Base-by-base conservation (phyloP, 306 rosid genomes). In the Quercus variabilis region DNA sequence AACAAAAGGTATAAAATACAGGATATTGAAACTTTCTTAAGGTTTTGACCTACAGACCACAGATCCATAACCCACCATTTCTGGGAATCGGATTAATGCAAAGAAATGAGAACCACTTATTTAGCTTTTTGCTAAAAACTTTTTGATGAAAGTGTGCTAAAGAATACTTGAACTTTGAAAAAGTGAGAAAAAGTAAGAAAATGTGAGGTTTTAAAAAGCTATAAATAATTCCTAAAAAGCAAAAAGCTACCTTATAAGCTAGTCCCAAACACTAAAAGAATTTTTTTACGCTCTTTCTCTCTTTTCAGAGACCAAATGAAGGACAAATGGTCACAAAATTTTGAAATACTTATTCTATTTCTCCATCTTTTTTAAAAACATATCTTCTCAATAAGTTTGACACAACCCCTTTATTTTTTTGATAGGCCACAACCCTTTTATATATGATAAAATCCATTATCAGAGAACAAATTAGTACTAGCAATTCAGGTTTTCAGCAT, bases 1-100 rank as follows among this genome's bases (percentile, higher is more conserved):
- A 82, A 76, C 26, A 74, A 80, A 67, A 55, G 72, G 58, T 28
- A 76, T 73, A 79, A 55, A 64, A 70, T 30, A 51, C 11, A 19
- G 65, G 23, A 79, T n/a, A 62, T 18, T 18, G 51, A 19, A 59
- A 26, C 76, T 58, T 43, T 26, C 23, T 18, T 11, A 59, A 57
- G 8, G 62, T 78, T 78, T 78, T 55, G 31, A 43, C 71, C 43
- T 12, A 49, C 46, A 20, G 51, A 35, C 28, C 59, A 54, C 30
- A 25, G 23, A n/a, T 35, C 58, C 30, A 25, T 19, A 72, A 52
- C 4, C 41, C 59, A 56, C 6, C 49, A 71, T 59, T n/a, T 26
- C 13, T 5, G 12, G 76, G 15, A 11, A 21, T 25, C 62, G 62
- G 30, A 46, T 11, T 30, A 23, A 9, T 4, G 33, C 60, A 51